Evolutionary conservation across 2,329 filamentous ascomycete species (phyloP), one percentile per base, ranked within the genome.

Genomic region (Neofusicoccum laricinum): DNA sequence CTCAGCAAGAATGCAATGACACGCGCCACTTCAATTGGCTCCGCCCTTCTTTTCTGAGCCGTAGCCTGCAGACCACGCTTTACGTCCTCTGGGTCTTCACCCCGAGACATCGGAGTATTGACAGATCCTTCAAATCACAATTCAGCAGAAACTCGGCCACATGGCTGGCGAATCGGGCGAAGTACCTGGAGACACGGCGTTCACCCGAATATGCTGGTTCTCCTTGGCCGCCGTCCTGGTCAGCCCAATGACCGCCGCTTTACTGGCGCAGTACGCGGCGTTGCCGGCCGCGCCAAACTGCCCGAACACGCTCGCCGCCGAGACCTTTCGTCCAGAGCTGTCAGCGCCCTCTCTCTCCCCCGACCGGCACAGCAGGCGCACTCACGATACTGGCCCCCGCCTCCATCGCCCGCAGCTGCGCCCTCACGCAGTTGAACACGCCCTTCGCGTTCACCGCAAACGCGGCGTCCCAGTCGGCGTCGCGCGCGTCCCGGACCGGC

Each of bases 1-100:
- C 78, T 77, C 45, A 81, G 67, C 67, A 82, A 66, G 53, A 79
- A 81, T 7, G 76, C 71, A 38, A 80, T 75, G 1, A 79, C 70
- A 36, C 74, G 72, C 11, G 78, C 80, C 2, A 71, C 66, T 65
- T 76, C 74, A n/a, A 69, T 66, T n/a, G 71, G 64, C 41, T 68
- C 34, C 3, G 59, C 65, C n/a, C 36, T 14, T 11, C 67, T 51
- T 15, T 53, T 53, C 19, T 66, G 40, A 21, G 62, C 32, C 15
- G 50, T 51, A 1, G 69, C 48, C 49, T 69, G 67, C 36, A 69
- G 40, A 11, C 67, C 66, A n/a, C 48, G 45, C 58, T 46, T 34
- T 3, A 55, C 48, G 6, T 51, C 46, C 12, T 51, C 25, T 15
- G 19, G 41, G 32, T 55, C 36, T 17, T 63, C 51, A 15, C 49